Evolutionary conservation across 106 monocot genomes (phyloP).

Genomic region (Dioscorea alata): DNA sequence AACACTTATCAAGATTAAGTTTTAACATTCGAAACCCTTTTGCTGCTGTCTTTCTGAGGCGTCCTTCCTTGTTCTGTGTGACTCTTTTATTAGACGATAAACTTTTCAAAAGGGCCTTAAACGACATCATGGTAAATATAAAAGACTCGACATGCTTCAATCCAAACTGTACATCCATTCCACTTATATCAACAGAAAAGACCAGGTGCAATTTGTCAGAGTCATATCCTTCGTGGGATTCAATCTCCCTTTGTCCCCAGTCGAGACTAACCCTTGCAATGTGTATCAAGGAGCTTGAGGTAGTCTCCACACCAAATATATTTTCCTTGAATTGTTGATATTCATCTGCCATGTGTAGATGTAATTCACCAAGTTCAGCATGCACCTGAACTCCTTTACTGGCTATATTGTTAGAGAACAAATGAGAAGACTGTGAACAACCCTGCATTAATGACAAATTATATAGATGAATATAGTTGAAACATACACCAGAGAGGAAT

Average conservation of each 20-base stretch:
- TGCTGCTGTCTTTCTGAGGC: constrained; percentile 29
- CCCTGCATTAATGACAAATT: constrained; percentile 41
- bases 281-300: constrained; percentile 60
- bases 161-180: constrained; percentile 53
- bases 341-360: constrained; percentile 50
- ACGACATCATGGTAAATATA: constrained; percentile 40
- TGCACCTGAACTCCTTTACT: constrained; percentile 64
- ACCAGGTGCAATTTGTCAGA: constrained; percentile 21
- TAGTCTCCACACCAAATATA: constrained; percentile 63
- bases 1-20: constrained; percentile 65
- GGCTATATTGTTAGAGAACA: constrained; percentile 76
- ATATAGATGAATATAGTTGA: not conserved
- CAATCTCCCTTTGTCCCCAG: constrained; percentile 59
- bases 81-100: constrained; percentile 39
- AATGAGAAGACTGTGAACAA: constrained; percentile 77
- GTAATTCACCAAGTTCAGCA: constrained; percentile 76
- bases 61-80: constrained; percentile 28
- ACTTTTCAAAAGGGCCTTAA: constrained; percentile 47
- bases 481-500: too few species aligned
- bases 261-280: constrained; percentile 65
- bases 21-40: constrained; percentile 54
- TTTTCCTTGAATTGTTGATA: constrained; percentile 56
- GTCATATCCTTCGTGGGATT: constrained; percentile 35
- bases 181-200: constrained; percentile 63
- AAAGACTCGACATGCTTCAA: constrained; percentile 69